Base-by-base conservation (phyloP, 345 rosid species). In the Carallia pectinifolia region DNA sequence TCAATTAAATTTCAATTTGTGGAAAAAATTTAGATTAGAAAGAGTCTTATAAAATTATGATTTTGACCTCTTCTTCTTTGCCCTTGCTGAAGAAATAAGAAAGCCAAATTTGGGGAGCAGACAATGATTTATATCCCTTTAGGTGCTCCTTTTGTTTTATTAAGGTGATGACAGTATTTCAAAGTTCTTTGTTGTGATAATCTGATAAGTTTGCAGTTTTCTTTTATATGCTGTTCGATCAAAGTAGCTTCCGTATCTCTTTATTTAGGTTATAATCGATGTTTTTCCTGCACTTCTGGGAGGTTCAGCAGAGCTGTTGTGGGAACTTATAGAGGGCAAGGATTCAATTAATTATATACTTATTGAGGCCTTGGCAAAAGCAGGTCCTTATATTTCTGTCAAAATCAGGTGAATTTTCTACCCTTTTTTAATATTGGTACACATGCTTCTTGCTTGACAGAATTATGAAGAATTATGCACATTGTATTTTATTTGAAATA, bases 251-350 rank as follows among this genome's bases (percentile, higher is more conserved):
- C 19, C 59, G 4, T 67, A 60, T 55, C 52, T 53, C 67, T 55
- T 66, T 65, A 62, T 77, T 53, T 69, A 93, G 98, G 87, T 77
- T 52, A 85, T 91, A 71, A 76, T 85, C 83, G 79, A 74, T 74
- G 71, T 67, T 73, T 90, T 87, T 82, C 98, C 98, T 36, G 71
- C 80, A 56, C 87, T 91, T 72, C 68, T 91, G 77, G 84, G 89
- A 80, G 96, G 95, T 78, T 81, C 86, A 54, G 97, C 91, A 79
- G 70, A 64, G 69, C 75, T 81, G 82, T 83, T 90, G 61, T 65
- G 37, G 65, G 39, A 70, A 73, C 74, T 88, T 64, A 66, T 91
- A 44, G 76, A 88, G 78, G 84, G 83, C 72, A 76, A 82, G 74
- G 83, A 77, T 69, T 72, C 75, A 39, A 61, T 70, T 68, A 65